Conservation (phyloP, 2,329 filamentous ascomycete genomes). For the Fusarium sp. region DNA sequence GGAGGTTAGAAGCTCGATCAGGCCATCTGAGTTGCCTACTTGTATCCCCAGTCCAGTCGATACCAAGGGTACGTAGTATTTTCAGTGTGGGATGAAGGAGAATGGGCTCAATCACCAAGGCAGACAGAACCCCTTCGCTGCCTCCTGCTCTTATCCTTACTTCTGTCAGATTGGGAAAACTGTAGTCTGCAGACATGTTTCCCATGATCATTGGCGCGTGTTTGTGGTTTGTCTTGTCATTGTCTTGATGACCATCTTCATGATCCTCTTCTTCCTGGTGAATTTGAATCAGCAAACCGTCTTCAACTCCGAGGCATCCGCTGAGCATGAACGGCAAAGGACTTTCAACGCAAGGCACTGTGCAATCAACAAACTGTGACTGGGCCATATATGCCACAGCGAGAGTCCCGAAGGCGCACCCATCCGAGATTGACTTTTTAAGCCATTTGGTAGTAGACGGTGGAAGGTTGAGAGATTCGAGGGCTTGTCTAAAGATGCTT, state of each 20-base stretch:
- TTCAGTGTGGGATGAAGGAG: not conserved
- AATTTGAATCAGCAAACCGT: not conserved
- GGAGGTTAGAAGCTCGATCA: not conserved
- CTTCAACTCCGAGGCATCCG: not conserved
- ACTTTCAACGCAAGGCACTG: fast-evolving
- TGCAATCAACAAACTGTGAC: not conserved
- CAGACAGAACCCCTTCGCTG: fast-evolving
- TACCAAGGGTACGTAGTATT: not conserved
- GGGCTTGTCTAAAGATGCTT: not conserved
- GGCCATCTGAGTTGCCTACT: not conserved
- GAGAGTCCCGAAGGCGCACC: not conserved
- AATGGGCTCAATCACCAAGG: not conserved
- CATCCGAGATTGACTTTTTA: not conserved
- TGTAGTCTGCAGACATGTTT: not conserved
- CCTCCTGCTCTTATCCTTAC: not conserved
- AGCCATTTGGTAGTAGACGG: not conserved
- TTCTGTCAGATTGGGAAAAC: slow-evolving; percentile 3
- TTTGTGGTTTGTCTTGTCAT: not conserved
- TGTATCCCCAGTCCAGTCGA: not conserved
- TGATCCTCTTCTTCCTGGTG: not conserved
- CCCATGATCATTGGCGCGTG: not conserved
- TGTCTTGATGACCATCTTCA: too few relatives aligned
- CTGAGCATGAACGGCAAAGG: not conserved
- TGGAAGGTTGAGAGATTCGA: not conserved
- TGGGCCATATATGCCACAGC: not conserved